Percentiles rank a stretch among this genome's conserved stretches.
These are phyloP conservation scores for Diaporthe aspalathi DNA, from an alignment of 2,329 filamentous ascomycete species.

Conservation along the genomic window DNA sequence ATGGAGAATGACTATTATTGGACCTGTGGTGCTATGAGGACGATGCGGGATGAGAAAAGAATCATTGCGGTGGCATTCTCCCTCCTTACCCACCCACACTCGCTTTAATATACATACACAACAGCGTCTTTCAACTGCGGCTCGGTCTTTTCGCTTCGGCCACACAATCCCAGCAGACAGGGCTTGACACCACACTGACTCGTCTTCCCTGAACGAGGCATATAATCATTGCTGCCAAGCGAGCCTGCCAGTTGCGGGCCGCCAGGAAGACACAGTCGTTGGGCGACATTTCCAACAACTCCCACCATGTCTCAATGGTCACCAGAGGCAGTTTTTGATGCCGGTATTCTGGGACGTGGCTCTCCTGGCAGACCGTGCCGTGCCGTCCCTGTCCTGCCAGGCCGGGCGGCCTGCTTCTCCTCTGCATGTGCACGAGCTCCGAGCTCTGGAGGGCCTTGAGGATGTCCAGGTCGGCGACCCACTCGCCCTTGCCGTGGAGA, in stretches of 20 bases:
- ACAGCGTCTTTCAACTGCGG: neutral
- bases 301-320: neutral
- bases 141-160: neutral
- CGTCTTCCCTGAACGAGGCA: neutral
- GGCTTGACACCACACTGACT: neutral
- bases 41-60: too few relatives aligned
- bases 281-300: neutral
- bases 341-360: neutral
- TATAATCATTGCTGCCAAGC: neutral
- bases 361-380: neutral
- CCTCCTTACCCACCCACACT: too few relatives aligned
- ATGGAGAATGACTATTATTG: too few relatives aligned
- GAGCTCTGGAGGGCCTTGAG: neutral
- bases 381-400: neutral
- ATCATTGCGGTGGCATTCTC: too few relatives aligned
- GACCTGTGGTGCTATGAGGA: too few relatives aligned
- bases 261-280: neutral
- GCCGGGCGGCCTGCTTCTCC: neutral
- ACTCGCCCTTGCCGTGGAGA: neutral
- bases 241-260: neutral
- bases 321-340: neutral
- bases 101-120: neutral
- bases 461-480: constrained; percentile 6
- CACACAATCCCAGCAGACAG: neutral
- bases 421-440: neutral